Conservation (phyloP, 2,329 filamentous ascomycete genomes). For the Monilinia aucupariae region DNA sequence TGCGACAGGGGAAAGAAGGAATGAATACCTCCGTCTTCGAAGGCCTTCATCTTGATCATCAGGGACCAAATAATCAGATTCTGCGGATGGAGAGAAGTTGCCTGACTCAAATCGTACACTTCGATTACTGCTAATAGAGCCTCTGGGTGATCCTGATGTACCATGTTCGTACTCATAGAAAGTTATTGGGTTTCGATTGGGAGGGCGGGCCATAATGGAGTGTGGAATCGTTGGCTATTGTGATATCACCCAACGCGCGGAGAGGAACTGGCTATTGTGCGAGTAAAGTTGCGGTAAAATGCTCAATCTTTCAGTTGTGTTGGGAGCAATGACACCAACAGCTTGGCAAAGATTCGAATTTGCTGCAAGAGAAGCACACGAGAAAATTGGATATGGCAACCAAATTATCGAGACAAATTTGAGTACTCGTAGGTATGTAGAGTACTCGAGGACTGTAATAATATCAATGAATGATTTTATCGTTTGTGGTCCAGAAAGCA, state of each 20-base stretch:
- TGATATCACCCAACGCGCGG: not conserved
- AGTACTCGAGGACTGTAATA: too few relatives aligned
- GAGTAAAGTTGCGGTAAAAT: not conserved
- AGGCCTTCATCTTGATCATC: constrained; percentile 18
- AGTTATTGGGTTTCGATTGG: constrained; percentile 27
- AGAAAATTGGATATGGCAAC: constrained; percentile 6
- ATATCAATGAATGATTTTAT: not conserved
- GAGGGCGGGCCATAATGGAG: constrained; percentile 11
- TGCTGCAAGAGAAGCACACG: not conserved
- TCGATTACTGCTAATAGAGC: constrained; percentile 30
- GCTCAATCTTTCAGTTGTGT: not conserved
- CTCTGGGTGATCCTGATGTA: constrained; percentile 26
- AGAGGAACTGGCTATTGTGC: not conserved
- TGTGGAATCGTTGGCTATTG: not conserved
- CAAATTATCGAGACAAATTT: not conserved
- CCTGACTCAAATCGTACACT: constrained; percentile 31
- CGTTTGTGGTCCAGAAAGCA: not conserved
- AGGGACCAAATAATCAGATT: constrained; percentile 1
- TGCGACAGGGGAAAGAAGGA: not conserved
- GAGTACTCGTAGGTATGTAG: too few relatives aligned
- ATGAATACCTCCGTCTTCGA: constrained; percentile 30
- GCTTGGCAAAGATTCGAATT: not conserved
- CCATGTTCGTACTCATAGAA: constrained; percentile 36
- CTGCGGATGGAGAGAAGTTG: constrained; percentile 9
- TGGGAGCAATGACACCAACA: not conserved